These are phyloP conservation scores for Calonectria leucothoes DNA, from an alignment of 2,329 filamentous ascomycete genomes.

Conservation along the genomic window DNA sequence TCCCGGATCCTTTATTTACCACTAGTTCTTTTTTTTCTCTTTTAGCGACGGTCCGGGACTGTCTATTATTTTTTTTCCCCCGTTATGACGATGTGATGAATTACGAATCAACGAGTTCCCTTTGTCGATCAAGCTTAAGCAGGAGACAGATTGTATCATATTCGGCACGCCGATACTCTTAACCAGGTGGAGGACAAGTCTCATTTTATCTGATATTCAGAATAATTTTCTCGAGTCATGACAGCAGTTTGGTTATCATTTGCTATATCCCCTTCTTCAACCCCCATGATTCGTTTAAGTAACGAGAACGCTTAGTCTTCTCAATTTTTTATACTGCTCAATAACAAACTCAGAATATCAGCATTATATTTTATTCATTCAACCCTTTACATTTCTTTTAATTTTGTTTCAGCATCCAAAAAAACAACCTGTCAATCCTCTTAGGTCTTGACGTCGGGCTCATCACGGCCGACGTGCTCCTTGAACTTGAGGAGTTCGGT, in stretches of 20 bases:
- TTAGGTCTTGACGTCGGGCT: constrained; percentile 97
- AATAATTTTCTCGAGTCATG: constrained; percentile 29
- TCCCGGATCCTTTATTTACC: constrained; percentile 22
- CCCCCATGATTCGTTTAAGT: constrained; percentile 25
- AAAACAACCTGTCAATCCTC: constrained; percentile 1
- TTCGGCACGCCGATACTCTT: constrained; percentile 24
- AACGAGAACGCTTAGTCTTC: constrained; percentile 43
- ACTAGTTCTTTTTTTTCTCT: constrained; percentile 1
- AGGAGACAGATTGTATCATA: constrained; percentile 41
- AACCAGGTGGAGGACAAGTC: constrained; percentile 23
- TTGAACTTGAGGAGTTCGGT: constrained; percentile 90
- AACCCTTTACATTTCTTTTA: constrained; percentile 29
- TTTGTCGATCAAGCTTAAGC: constrained; percentile 30
- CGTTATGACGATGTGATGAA: constrained; percentile 34
- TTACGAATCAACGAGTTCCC: constrained; percentile 40
- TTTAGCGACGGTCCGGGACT: constrained; percentile 32
- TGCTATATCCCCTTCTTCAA: constrained; percentile 16
- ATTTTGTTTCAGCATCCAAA: not conserved
- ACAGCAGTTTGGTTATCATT: constrained; percentile 26
- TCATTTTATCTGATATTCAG: constrained; percentile 22
- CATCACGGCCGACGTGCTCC: constrained; percentile 90
- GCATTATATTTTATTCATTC: constrained; percentile 25
- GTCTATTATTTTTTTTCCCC: constrained; percentile 21
- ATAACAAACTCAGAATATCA: constrained; percentile 41
- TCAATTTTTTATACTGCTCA: constrained; percentile 32